These are phyloP conservation scores for Trametes meyenii DNA, from an alignment of 768 basidiomycete genomes.

Conservation along the genomic window DNA sequence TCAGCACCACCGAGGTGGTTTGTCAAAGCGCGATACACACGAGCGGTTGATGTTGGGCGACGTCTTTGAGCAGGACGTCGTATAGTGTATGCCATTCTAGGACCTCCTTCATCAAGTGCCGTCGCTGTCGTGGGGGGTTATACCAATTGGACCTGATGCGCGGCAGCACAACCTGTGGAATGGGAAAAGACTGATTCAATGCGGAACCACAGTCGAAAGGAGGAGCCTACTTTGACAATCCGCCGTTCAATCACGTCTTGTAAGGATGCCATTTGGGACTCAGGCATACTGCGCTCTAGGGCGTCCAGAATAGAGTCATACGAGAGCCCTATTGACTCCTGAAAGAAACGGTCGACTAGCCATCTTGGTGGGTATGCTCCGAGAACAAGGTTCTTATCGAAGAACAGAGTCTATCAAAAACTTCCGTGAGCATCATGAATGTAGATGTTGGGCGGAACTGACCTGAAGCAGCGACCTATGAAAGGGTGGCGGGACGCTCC, in stretches of 20 bases:
- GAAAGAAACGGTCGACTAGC: constrained; percentile 65
- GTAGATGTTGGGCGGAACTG: constrained; percentile 13
- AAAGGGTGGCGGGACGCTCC: constrained; percentile 51
- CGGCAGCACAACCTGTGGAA: constrained; percentile 54
- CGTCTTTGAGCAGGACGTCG: constrained; percentile 42
- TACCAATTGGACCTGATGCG: constrained; percentile 65
- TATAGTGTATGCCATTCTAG: constrained; percentile 70
- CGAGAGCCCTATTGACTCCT: constrained; percentile 59
- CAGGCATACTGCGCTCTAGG: constrained; percentile 34
- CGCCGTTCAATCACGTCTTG: constrained; percentile 41
- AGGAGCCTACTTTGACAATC: constrained; percentile 38
- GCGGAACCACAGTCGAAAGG: not conserved
- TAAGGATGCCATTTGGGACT: constrained; percentile 28
- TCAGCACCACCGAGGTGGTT: not conserved
- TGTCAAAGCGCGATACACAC: constrained; percentile 23
- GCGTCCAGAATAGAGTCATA: constrained; percentile 50
- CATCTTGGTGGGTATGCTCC: constrained; percentile 53
- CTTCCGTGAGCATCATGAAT: constrained; percentile 1
- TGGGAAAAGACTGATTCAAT: not conserved
- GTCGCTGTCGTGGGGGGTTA: constrained; percentile 68
- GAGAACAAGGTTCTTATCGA: constrained; percentile 57
- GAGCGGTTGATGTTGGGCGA: constrained; percentile 21
- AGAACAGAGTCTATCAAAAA: constrained; percentile 53
- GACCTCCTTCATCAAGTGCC: constrained; percentile 64
- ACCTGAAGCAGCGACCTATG: constrained; percentile 69